Evolutionary conservation across 2,329 filamentous ascomycete genomes (phyloP).

Genomic region (Microsporum ferrugineum): DNA sequence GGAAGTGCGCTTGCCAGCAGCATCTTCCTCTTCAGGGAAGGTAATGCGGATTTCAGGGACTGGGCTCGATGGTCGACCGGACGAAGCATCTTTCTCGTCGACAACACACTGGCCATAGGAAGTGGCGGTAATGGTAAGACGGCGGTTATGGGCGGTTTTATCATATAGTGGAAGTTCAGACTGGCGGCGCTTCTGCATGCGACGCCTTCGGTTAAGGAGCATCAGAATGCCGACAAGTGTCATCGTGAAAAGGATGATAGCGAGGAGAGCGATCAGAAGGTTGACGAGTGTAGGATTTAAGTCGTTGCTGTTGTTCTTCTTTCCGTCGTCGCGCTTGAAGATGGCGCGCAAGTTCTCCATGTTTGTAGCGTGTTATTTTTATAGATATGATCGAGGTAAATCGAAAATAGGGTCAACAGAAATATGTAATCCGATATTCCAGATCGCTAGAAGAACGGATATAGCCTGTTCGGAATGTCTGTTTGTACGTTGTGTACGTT

Average conservation of each 20-base stretch:
- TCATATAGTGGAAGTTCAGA: constrained; percentile 57
- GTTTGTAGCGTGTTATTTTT: constrained; percentile 1
- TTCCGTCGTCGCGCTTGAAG: constrained; percentile 40
- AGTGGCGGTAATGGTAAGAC: constrained; percentile 45
- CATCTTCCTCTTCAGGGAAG: constrained; percentile 87
- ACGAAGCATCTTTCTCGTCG: constrained; percentile 65
- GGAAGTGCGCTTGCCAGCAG: constrained; percentile 61
- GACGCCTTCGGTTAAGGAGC: constrained; percentile 57
- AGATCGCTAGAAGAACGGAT: not conserved
- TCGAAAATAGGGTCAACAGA: not conserved
- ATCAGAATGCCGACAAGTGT: constrained; percentile 57
- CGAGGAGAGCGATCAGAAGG: constrained; percentile 67
- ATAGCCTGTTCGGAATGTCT: not conserved
- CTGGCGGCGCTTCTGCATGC: constrained; percentile 34
- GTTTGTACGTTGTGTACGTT: not conserved
- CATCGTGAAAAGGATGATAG: constrained; percentile 62
- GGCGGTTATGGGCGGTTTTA: constrained; percentile 40
- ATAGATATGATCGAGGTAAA: not conserved
- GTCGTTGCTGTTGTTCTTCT: constrained; percentile 24
- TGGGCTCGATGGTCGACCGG: constrained; percentile 64
- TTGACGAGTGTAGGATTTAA: constrained; percentile 56
- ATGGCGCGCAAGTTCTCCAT: constrained; percentile 37
- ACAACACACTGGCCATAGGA: constrained; percentile 65
- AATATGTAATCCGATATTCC: not conserved
- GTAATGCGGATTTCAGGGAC: constrained; percentile 97